phyloP scores from a whole-genome alignment of 176 grass and related monocot species.

The Typha latifolia region DNA sequence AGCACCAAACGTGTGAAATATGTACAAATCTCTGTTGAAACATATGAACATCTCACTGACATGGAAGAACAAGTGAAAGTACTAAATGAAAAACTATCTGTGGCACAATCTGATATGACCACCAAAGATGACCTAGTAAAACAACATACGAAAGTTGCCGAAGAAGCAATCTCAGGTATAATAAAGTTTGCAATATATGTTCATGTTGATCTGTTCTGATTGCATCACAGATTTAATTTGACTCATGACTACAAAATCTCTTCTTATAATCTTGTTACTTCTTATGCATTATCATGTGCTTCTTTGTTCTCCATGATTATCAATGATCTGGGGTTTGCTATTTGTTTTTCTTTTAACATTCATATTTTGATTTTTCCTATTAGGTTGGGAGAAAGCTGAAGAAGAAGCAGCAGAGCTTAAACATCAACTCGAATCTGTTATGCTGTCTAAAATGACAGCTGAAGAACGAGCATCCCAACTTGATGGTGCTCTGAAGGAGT shows the following conservation, averaged over 20 bases:
- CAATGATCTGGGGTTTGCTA: no score
- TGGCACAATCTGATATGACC: slow-evolving; percentile 70
- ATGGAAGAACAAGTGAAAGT: slow-evolving; percentile 70
- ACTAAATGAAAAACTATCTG: slow-evolving; percentile 61
- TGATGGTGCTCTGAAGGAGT: slow-evolving; percentile 93
- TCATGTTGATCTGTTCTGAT: no score
- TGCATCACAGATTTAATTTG: no score
- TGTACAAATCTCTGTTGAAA: slow-evolving; percentile 78
- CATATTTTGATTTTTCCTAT: no score
- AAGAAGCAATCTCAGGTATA: slow-evolving; percentile 94
- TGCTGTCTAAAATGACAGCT: slow-evolving; percentile 60
- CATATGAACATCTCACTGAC: slow-evolving; percentile 63
- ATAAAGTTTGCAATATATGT: not conserved
- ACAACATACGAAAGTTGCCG: slow-evolving; percentile 98
- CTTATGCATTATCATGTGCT: no score
- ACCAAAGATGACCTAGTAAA: slow-evolving; percentile 90
- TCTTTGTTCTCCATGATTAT: no score
- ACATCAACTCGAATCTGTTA: slow-evolving; percentile 87
- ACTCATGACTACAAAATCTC: no score
- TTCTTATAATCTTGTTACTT: no score
- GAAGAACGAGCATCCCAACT: slow-evolving; percentile 87
- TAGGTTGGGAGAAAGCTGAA: slow-evolving; percentile 99
- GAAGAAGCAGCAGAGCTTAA: slow-evolving; percentile 77
- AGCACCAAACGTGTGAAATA: slow-evolving; percentile 41
- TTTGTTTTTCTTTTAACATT: no score